These are phyloP conservation scores for Sporothrix pseudoabietina DNA, from an alignment of 2,329 filamentous ascomycete genomes.

Conservation along the genomic window DNA sequence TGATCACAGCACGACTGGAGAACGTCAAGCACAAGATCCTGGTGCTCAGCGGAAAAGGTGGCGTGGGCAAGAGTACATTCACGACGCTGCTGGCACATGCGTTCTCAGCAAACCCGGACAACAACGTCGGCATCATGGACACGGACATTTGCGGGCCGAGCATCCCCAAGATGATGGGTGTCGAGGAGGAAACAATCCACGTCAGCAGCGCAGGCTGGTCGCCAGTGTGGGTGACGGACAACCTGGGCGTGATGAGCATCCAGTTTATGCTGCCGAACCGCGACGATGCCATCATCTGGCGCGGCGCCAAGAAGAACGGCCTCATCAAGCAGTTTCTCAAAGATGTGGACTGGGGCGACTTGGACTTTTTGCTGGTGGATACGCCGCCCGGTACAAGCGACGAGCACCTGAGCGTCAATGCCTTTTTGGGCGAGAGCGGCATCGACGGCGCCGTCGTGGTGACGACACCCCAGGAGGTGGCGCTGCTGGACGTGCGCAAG, in stretches of 20 bases:
- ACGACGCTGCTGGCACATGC: constrained; percentile 61
- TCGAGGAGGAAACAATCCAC: constrained; percentile 91
- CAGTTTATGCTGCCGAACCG: constrained; percentile 96
- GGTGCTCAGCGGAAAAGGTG: constrained; percentile 90
- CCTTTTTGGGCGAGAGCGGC: constrained; percentile 84
- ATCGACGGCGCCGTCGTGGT: constrained; percentile 93
- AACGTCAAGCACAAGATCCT: constrained; percentile 89
- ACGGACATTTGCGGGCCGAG: constrained; percentile 95
- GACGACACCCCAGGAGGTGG: constrained; percentile 93
- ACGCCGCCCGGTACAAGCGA: constrained; percentile 95
- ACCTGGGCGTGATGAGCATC: constrained; percentile 93
- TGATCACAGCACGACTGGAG: constrained; percentile 81
- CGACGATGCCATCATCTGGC: constrained; percentile 96
- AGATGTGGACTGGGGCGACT: constrained; percentile 95
- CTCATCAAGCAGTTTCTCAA: constrained; percentile 97
- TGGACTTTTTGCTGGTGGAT: constrained; percentile 92
- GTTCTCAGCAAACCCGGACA: constrained; percentile 81
- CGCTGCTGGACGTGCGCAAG: constrained; percentile 88
- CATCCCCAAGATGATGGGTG: constrained; percentile 99
- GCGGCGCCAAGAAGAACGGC: constrained; percentile 97
- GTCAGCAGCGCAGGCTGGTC: constrained; percentile 87
- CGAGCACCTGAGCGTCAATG: constrained; percentile 92
- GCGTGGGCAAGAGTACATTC: constrained; percentile 72
- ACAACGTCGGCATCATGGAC: constrained; percentile 91
- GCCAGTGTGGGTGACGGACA: constrained; percentile 93